Conservation (phyloP, 2,329 filamentous ascomycete species). For the Fusarium vanettenii region DNA sequence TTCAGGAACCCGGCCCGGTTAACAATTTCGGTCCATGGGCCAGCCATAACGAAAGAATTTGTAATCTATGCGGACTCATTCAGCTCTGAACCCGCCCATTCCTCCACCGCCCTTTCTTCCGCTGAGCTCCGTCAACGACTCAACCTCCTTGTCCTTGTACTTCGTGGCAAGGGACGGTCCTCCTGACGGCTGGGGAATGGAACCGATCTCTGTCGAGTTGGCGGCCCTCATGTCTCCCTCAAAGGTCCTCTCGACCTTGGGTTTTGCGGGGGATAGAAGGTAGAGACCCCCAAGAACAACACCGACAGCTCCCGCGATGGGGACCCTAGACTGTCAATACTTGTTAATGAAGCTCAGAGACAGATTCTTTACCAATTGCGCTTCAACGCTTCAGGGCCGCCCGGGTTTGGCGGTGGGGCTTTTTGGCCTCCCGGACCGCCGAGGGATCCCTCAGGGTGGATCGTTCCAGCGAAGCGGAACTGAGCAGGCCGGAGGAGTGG, state of each 20-base stretch:
- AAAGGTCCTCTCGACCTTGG: slow-evolving; percentile 23
- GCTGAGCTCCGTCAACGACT: slow-evolving; percentile 45
- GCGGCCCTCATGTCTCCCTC: slow-evolving; percentile 25
- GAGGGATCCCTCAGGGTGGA: slow-evolving; percentile 29
- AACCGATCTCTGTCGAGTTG: slow-evolving; percentile 24
- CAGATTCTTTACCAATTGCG: slow-evolving; percentile 46
- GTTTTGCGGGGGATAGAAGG: slow-evolving; percentile 41
- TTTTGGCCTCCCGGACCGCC: slow-evolving; percentile 52
- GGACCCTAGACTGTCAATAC: slow-evolving; percentile 38
- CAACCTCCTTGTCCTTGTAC: slow-evolving; percentile 38
- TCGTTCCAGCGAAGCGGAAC: slow-evolving; percentile 10
- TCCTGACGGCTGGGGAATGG: slow-evolving; percentile 14
- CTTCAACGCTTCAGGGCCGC: slow-evolving; percentile 44
- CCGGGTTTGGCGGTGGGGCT: slow-evolving; percentile 40
- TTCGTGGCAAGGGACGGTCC: slow-evolving; percentile 17
- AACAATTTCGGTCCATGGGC: slow-evolving; percentile 31
- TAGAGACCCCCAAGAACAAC: slow-evolving; percentile 41
- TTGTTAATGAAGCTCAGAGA: neutral
- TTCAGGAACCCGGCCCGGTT: slow-evolving; percentile 1
- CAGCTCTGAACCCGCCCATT: slow-evolving; percentile 46
- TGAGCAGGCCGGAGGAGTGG: slow-evolving; percentile 37
- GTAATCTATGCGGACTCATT: slow-evolving; percentile 32
- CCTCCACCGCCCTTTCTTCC: slow-evolving; percentile 42
- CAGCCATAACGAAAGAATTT: neutral
- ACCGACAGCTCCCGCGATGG: slow-evolving; percentile 44